Evolutionary conservation across 177 flowering plant genomes (phyloP).

Genomic region (Vitis hybrid): DNA sequence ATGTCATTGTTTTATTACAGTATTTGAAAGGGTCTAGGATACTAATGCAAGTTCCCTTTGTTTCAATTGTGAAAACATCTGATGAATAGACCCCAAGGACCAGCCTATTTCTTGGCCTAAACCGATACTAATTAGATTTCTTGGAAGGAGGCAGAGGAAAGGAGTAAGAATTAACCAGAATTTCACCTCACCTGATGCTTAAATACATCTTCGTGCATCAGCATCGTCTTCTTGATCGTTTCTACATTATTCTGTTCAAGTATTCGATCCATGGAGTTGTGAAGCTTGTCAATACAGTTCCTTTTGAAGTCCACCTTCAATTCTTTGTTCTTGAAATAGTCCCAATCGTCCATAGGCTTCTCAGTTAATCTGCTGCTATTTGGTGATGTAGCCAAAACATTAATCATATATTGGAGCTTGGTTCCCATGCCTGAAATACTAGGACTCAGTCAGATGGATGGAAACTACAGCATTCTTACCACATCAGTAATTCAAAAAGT

Average conservation of each 20-base stretch:
- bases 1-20: no score
- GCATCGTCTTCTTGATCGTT: slow-evolving; percentile 50
- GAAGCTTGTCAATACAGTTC: slow-evolving; percentile 20
- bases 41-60: no score
- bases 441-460: background rate
- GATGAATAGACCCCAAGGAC: no score
- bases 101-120: background rate
- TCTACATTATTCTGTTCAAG: slow-evolving; percentile 39
- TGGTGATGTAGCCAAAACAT: slow-evolving; percentile 26
- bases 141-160: no score
- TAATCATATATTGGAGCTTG: slow-evolving; percentile 36
- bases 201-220: slow-evolving; percentile 62
- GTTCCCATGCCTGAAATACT: slow-evolving; percentile 66
- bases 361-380: slow-evolving; percentile 15
- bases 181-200: slow-evolving; percentile 50
- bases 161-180: no score
- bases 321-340: slow-evolving; percentile 11
- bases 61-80: no score
- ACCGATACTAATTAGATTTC: no score
- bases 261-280: slow-evolving; percentile 40
- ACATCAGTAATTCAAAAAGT: no score
- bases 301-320: slow-evolving; percentile 12
- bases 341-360: slow-evolving; percentile 27
- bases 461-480: background rate
- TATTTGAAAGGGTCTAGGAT: no score